Percentiles rank a stretch among this genome's conserved stretches.
Conservation (phyloP, 2,329 filamentous ascomycete genomes). For the Metarhizium rileyi region DNA sequence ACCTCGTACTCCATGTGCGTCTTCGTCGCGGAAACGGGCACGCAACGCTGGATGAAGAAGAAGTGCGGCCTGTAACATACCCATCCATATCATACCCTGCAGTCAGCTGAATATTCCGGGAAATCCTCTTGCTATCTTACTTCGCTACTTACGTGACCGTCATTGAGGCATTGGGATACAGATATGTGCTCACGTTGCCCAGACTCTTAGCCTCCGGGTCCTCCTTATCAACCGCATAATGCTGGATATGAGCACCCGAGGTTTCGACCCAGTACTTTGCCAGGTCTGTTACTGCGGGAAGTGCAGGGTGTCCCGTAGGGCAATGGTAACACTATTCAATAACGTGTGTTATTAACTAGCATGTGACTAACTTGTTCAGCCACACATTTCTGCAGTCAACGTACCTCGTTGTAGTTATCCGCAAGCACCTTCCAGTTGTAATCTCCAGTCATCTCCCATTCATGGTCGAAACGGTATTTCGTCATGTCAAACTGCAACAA, state of each 20-base stretch:
- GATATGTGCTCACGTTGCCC: conserved; percentile 26
- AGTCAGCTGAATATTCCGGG: no score
- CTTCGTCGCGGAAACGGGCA: conserved; percentile 32
- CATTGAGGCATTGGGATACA: conserved; percentile 29
- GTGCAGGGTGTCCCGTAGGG: conserved; percentile 36
- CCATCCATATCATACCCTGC: no score
- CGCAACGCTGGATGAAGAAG: conserved; percentile 41
- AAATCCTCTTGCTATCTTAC: no score
- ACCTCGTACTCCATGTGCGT: conserved; percentile 40
- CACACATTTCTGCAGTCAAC: not conserved
- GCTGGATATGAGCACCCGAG: conserved; percentile 23
- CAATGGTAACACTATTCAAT: conserved; percentile 32
- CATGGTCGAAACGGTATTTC: conserved; percentile 19
- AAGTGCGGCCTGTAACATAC: conserved; percentile 29
- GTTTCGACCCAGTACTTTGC: conserved; percentile 31
- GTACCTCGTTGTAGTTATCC: conserved; percentile 37
- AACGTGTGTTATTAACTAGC: not conserved
- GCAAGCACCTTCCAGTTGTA: conserved; percentile 32
- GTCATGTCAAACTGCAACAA: conserved; percentile 15
- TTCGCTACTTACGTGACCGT: conserved; percentile 29
- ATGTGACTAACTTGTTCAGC: no score
- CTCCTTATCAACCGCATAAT: conserved; percentile 25
- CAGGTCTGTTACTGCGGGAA: conserved; percentile 33
- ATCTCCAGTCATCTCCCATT: conserved; percentile 23
- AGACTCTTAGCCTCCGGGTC: conserved; percentile 23